Evolutionary conservation across 208 protist genomes (phyloP).

Genomic region (Acanthamoeba castellanii): DNA sequence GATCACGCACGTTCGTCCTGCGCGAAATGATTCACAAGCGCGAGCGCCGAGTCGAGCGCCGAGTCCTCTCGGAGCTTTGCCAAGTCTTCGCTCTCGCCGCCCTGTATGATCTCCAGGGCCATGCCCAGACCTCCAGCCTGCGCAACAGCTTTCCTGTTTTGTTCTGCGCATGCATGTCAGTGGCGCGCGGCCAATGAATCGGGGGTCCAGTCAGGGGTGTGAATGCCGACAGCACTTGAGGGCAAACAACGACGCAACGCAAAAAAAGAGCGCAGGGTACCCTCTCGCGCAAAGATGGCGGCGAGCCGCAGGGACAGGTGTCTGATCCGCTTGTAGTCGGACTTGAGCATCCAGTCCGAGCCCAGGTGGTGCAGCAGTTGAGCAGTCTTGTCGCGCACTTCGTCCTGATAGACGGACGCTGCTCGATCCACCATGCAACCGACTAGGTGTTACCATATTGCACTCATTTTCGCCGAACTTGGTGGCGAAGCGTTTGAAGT

Average conservation of each 20-base stretch:
- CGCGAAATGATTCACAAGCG: background rate
- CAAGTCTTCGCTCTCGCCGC: background rate
- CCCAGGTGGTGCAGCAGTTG: background rate
- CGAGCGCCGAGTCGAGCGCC: slow-evolving; percentile 30
- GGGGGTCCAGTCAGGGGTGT: background rate
- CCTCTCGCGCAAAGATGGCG: background rate
- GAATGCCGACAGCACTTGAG: background rate
- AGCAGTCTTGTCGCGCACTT: background rate
- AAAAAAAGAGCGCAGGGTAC: background rate
- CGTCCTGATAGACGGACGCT: slow-evolving; percentile 23
- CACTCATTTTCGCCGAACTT: background rate
- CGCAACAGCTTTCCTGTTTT: background rate
- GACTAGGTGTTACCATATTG: no score
- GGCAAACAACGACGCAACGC: no score
- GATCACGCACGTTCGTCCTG: background rate
- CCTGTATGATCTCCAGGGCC: background rate
- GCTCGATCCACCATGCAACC: background rate
- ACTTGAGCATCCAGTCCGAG: slow-evolving; percentile 59
- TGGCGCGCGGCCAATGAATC: background rate
- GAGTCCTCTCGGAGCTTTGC: background rate
- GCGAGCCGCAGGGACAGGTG: slow-evolving; percentile 12
- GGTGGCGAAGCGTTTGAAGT: no score
- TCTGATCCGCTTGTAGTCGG: slow-evolving; percentile 1
- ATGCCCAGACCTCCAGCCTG: background rate
- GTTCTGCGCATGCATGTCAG: background rate